Evolutionary conservation across 106 monocot genomes (phyloP), one percentile per base, ranked within the genome.

Genomic region (Phalaenopsis aphrodite): DNA sequence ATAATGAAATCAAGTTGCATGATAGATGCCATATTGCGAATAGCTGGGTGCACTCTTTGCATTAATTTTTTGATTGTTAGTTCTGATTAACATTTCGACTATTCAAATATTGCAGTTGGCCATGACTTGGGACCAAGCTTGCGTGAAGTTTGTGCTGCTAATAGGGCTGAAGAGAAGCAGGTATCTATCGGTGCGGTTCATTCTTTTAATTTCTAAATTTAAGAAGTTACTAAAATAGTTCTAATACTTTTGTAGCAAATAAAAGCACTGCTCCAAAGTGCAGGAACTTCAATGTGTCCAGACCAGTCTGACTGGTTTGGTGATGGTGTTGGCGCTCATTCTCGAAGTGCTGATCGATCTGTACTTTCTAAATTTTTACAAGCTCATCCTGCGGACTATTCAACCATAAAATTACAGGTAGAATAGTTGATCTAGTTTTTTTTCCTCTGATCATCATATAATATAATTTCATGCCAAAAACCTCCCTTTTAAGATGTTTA

Each of bases 361-460:
- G 91, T 95, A 48, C 85, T 95, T 78, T 78, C 93, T 58, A 99
- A 93, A 75, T 94, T 99, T 87, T 83, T 99, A 43, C 90, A 89
- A 83, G 86, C 90, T 58, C 89, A 87, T 78, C 98, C 98, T 55
- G 67, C 93, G 5, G 93, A 99, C 57, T 95, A 84, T 78, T 85
- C 94, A 75, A 99, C 98, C 14, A 86, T 78, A 75, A 99, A 99
- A 82, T 83, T 99, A 72, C 94, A 99, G 94, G 98, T 94, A 87
- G 24, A 56, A 5, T 49, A 21, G 78, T 42, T 8, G 45, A 18
- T 42, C 45, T 19, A 18, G 18, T 19, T 74, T 39, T 52, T 52
- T 52, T 52, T 52, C 14, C 3, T 52, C 52, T 52, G 12, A 52
- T 52, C 14, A 52, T 52, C 52, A 52, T 52, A 52, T 12, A 52